phyloP scores from a whole-genome alignment of 2,329 filamentous ascomycete genomes.

The Blastomyces gilchristii region DNA sequence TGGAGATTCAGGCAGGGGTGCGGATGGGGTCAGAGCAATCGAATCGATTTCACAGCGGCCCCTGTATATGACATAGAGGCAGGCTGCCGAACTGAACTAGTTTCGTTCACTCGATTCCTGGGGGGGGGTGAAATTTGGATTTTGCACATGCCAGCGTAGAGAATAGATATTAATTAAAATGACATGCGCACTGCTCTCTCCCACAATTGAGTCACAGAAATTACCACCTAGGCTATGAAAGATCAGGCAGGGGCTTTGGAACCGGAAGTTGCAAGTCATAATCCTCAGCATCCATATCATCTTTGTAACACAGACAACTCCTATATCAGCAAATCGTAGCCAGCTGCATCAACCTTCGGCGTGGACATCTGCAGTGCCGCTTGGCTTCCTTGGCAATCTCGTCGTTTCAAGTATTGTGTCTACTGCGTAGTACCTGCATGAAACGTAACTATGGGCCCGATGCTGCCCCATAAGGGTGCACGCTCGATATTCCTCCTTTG shows the following conservation, averaged over 20 bases:
- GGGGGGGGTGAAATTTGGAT: neutral
- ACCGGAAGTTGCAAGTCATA: neutral
- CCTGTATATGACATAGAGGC: neutral
- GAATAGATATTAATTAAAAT: neutral
- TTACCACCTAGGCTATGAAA: neutral
- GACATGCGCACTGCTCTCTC: neutral
- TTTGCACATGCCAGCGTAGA: neutral
- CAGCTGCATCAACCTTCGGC: neutral
- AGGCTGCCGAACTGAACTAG: neutral
- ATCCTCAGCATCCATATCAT: neutral
- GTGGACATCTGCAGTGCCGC: neutral
- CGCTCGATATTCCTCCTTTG: neutral
- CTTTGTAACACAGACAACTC: neutral
- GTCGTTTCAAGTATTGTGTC: neutral
- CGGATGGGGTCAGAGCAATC: neutral
- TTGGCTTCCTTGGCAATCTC: neutral
- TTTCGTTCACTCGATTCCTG: neutral
- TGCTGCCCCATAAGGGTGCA: neutral
- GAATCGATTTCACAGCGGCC: neutral
- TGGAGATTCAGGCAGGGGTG: neutral
- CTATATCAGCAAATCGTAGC: neutral
- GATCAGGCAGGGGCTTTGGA: neutral
- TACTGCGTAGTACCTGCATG: neutral
- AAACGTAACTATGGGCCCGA: neutral
- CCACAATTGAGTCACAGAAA: neutral